Percentiles rank a stretch among this genome's conserved stretches.
phyloP scores from a whole-genome alignment of 345 rosid genomes.

The Litchi chinensis region DNA sequence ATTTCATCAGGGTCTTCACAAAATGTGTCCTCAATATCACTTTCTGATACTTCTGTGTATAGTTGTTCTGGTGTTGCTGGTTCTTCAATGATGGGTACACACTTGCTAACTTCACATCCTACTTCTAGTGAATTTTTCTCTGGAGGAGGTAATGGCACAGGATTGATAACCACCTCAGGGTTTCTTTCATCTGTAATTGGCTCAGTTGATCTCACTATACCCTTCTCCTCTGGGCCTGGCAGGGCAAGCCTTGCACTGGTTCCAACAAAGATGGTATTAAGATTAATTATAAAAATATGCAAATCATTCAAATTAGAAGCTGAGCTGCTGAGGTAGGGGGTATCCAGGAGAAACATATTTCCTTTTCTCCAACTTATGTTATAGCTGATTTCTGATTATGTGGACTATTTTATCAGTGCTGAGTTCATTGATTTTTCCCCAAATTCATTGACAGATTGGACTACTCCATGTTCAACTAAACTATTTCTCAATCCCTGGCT shows the following conservation, averaged over 20 bases:
- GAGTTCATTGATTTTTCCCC: background rate
- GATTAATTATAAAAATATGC: constrained; percentile 22
- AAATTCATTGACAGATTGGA: background rate
- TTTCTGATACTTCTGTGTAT: constrained; percentile 41
- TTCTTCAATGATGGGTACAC: constrained; percentile 78
- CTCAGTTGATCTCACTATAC: constrained; percentile 45
- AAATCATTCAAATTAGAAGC: background rate
- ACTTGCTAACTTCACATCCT: constrained; percentile 28
- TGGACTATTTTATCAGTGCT: background rate
- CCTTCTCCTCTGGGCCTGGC: constrained; percentile 80
- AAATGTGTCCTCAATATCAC: constrained; percentile 72
- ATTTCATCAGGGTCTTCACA: constrained; percentile 79
- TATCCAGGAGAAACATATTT: background rate
- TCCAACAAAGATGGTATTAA: constrained; percentile 28
- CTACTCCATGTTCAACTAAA: background rate
- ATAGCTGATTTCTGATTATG: background rate
- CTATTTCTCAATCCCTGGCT: background rate
- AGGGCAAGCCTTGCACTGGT: constrained; percentile 88
- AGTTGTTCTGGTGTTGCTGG: constrained; percentile 81
- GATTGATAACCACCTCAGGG: constrained; percentile 42
- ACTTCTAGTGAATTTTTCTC: constrained; percentile 32
- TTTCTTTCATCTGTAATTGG: constrained; percentile 35
- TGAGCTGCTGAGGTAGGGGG: constrained; percentile 10
- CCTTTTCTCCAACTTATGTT: background rate
- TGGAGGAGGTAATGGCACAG: constrained; percentile 45